These are phyloP conservation scores for Xylariaceae sp. DNA, from an alignment of 2,329 filamentous ascomycete genomes.

Conservation along the genomic window DNA sequence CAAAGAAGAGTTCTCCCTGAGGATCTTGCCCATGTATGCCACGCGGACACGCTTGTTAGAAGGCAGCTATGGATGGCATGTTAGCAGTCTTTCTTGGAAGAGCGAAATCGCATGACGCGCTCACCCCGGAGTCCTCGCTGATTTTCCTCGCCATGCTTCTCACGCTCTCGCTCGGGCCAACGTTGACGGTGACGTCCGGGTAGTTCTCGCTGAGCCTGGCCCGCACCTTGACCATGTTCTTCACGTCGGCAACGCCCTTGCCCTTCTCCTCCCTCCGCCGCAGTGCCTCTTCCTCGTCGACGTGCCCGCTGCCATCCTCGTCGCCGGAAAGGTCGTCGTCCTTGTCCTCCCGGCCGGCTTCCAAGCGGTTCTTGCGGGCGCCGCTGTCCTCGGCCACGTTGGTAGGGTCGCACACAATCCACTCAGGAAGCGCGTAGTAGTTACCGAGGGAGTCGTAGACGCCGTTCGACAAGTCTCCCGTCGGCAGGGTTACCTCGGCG, in stretches of 20 bases:
- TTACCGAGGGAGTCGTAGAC: constrained; percentile 65
- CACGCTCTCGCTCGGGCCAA: constrained; percentile 57
- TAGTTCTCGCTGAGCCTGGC: constrained; percentile 60
- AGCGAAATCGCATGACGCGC: constrained; percentile 24
- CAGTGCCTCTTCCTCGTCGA: constrained; percentile 28
- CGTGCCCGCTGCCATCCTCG: constrained; percentile 19
- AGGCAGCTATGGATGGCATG: constrained; percentile 40
- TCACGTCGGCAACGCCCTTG: constrained; percentile 45
- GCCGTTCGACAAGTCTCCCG: constrained; percentile 63
- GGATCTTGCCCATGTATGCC: constrained; percentile 72
- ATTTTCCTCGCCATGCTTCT: constrained; percentile 55
- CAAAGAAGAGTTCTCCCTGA: constrained; percentile 61
- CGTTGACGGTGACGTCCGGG: constrained; percentile 52
- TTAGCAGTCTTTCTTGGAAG: constrained; percentile 2
- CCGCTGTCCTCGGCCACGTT: constrained; percentile 36
- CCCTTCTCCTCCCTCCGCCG: constrained; percentile 50
- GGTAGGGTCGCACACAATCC: constrained; percentile 59
- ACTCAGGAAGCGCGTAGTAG: constrained; percentile 61
- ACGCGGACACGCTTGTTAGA: constrained; percentile 57
- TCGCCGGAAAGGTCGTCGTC: constrained; percentile 21
- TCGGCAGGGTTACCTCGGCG: constrained; percentile 66
- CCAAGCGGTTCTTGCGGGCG: constrained; percentile 12
- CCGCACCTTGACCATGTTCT: constrained; percentile 48
- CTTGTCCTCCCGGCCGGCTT: constrained; percentile 15
- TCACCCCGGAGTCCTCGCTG: constrained; percentile 55